Percentiles rank a stretch among this genome's conserved stretches.
phyloP scores from a whole-genome alignment of 2,329 filamentous ascomycete genomes.

The Colletotrichum kahawae region DNA sequence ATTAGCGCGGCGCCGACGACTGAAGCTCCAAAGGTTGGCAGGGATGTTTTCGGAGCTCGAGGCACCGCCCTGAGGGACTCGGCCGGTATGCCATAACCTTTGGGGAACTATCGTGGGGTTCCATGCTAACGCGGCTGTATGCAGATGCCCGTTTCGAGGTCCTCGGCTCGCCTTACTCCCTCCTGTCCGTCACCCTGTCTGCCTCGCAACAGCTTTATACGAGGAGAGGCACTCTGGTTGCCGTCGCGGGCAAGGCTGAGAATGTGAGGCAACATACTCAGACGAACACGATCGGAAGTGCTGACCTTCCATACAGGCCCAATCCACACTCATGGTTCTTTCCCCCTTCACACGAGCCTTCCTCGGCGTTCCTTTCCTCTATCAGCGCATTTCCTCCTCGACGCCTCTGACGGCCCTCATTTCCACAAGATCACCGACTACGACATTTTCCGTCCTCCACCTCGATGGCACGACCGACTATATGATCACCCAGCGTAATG shows the following conservation, averaged over 20 bases:
- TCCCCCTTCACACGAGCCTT: slow-evolving; percentile 81
- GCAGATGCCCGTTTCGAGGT: slow-evolving; percentile 95
- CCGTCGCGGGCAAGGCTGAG: slow-evolving; percentile 86
- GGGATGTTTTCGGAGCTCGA: slow-evolving; percentile 61
- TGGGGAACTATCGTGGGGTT: too few relatives aligned
- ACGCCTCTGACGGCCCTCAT: slow-evolving; percentile 88
- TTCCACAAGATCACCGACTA: slow-evolving; percentile 83
- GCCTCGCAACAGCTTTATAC: slow-evolving; percentile 95
- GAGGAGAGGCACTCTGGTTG: slow-evolving; percentile 87
- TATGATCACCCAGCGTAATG: slow-evolving; percentile 87
- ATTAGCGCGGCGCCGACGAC: slow-evolving; percentile 67
- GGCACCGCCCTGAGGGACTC: slow-evolving; percentile 48
- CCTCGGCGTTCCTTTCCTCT: slow-evolving; percentile 91
- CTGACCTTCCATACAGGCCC: slow-evolving; percentile 57
- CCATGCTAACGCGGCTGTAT: background rate
- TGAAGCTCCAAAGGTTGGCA: slow-evolving; percentile 52
- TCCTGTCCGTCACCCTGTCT: slow-evolving; percentile 91
- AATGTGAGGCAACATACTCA: slow-evolving; percentile 63
- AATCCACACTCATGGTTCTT: slow-evolving; percentile 87
- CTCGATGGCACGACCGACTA: slow-evolving; percentile 95
- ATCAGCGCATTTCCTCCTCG: slow-evolving; percentile 88
- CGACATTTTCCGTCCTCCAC: slow-evolving; percentile 85
- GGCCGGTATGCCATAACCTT: slow-evolving; percentile 46
- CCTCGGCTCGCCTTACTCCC: slow-evolving; percentile 87
- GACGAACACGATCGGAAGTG: background rate